Evolutionary conservation across 768 basidiomycete genomes (phyloP), one percentile per base, ranked within the genome.

Genomic region (Kwoniella dejecticola): DNA sequence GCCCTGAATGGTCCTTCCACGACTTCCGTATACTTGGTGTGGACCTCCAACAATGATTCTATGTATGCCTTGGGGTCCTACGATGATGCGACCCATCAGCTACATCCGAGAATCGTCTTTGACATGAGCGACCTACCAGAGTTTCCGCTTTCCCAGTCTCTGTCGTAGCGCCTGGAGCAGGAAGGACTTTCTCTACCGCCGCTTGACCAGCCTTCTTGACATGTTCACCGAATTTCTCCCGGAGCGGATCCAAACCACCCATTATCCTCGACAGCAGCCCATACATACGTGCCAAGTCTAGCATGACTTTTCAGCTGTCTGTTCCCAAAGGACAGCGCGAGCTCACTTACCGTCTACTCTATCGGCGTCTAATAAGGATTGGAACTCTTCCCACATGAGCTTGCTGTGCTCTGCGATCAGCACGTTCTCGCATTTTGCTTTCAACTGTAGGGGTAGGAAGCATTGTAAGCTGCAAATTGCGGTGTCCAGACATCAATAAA

Each of bases 201-300:
- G 85, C 84, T 60, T 90, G 78, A 27, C 95, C 95, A 13, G 90
- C 86, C 72, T 86, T 85, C 84, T 95, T 96, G 75, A 98, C 95
- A 78, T 96, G 93, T 68, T 89, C 88, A 80, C 94, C 94, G 74
- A 97, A 99, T 73, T 86, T 88, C 83, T 89, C 89, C 71, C 91
- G 85, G 55, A 97, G 80, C 0, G 92, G 93, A 69, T 95, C 91
- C 59, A 97, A 82, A 5, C 94, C 95, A 69, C 91, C 88, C 17
- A 87, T 86, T 62, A 97, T 94, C 31, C 94, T 88, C 12, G 89
- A 87, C 23, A 98, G 83, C n/a, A 97, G 82, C 8, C 88, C 83
- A 80, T 96, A 97, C 91, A 97, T 96, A 42, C 94, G 85, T 69
- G 91, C 91, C 42, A 99, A 82, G 72, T 98, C 95, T 81, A 52